phyloP scores from a whole-genome alignment of 768 basidiomycete genomes.

The Floccularia luteovirens region DNA sequence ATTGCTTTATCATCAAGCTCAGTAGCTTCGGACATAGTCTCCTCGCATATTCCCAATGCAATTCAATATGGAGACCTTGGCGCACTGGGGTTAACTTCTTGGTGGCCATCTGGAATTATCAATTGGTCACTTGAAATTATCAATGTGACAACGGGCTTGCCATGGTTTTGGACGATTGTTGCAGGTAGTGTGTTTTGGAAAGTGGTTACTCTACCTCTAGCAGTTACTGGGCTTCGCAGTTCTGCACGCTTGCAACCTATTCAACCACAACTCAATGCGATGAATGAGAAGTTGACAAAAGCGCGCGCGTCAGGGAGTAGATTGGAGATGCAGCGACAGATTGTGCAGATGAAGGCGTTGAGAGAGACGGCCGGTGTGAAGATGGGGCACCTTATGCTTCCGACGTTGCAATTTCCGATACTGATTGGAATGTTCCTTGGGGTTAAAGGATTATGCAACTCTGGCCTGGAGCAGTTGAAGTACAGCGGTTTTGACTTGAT shows the following conservation, averaged over 20 bases:
- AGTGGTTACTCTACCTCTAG: constrained; percentile 51
- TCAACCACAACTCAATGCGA: constrained; percentile 39
- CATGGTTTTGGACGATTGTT: constrained; percentile 84
- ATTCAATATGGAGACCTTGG: constrained; percentile 70
- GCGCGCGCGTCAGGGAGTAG: constrained; percentile 25
- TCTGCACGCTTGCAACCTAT: constrained; percentile 53
- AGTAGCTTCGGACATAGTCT: constrained; percentile 9
- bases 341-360: constrained; percentile 44
- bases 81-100: constrained; percentile 53
- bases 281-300: constrained; percentile 36
- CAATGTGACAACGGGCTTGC: constrained; percentile 61
- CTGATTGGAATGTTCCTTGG: constrained; percentile 82
- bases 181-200: constrained; percentile 57
- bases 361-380: constrained; percentile 62
- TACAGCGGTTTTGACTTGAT: constrained; percentile 70
- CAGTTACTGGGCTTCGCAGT: constrained; percentile 48
- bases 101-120: constrained; percentile 59
- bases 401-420: constrained; percentile 65
- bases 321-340: constrained; percentile 44
- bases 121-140: constrained; percentile 60
- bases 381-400: constrained; percentile 37
- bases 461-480: constrained; percentile 60
- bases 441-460: constrained; percentile 58
- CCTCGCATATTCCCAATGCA: constrained; percentile 29
- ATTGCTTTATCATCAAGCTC: constrained; percentile 5